Base-by-base conservation (phyloP, 176 grass and related monocot genomes). In the Paspalum vaginatum region DNA sequence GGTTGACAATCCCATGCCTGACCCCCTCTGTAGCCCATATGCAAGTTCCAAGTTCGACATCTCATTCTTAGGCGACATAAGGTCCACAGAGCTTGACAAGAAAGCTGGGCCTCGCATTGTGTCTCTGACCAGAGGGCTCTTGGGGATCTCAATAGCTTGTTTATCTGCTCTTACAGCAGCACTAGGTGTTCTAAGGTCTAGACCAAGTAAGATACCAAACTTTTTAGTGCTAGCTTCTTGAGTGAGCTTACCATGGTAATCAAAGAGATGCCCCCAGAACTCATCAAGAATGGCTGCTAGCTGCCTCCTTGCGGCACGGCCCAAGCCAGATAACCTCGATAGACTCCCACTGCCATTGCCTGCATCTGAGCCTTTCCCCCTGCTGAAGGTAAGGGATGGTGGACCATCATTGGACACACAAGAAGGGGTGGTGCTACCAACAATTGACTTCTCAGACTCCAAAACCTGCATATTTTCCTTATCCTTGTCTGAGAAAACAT, bases 211-310 rank as follows among this genome's bases (percentile, higher is more conserved):
- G 62, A 89, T 41, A 50, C 86, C 89, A 70, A 91, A 91, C 79
- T 83, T 93, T 85, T 96, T 93, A 56, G 48, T 69, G 75, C 64
- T 87, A 42, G 93, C 90, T 25, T 93, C 93, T 87, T 86, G 88
- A 20, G 85, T 91, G 59, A 93, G 72, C 65, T 93, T 95, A 74
- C 97, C 97, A 56, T 99, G 93, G 73, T 93, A 93, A 90, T 99
- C 92, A 83, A 99, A 99, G 37, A 99, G 80, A 80, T 99, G 78
- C 38, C 81, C 91, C 97, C 97, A 99, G 86, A 99, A 99, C 73
- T 99, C 93, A 70, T 99, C 90, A 73, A 99, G 92, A 83, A 80
- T 91, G 56, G 82, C 73, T 16, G 97, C 81, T 32, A 99, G 82
- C 66, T 99, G 93, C 51, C 68, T 90, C 65, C 97, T 85, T 88